phyloP scores from a whole-genome alignment of 306 rosid genomes.

The Acmispon strigosus region DNA sequence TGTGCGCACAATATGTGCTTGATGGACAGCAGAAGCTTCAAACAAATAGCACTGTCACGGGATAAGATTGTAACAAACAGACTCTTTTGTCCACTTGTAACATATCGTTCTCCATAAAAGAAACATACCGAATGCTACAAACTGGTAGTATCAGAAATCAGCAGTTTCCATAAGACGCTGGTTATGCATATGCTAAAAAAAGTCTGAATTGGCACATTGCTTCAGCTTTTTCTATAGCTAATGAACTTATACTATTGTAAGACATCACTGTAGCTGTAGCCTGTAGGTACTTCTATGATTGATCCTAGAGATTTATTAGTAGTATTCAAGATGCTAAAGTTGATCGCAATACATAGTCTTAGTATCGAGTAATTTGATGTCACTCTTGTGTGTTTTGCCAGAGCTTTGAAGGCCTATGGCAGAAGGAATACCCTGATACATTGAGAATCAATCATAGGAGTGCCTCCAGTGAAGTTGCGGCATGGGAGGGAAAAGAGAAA shows the following conservation, averaged over 20 bases:
- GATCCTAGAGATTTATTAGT: background rate
- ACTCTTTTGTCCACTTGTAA: background rate
- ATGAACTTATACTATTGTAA: background rate
- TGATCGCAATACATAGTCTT: background rate
- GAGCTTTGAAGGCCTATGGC: background rate
- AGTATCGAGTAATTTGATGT: background rate
- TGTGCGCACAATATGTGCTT: background rate
- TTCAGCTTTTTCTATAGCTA: background rate
- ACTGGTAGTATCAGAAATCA: background rate
- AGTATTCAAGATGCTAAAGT: background rate
- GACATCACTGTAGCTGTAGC: background rate
- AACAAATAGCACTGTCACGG: background rate
- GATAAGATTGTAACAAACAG: background rate
- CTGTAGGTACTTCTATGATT: background rate
- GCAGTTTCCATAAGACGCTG: background rate
- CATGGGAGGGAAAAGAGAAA: background rate
- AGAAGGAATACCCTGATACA: background rate
- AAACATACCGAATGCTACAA: background rate
- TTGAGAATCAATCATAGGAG: background rate
- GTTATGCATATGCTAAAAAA: slow-evolving; percentile 5
- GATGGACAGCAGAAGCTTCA: background rate
- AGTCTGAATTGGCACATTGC: background rate
- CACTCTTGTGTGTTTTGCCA: background rate
- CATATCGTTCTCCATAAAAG: background rate
- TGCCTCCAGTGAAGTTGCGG: background rate